Conservation (phyloP, 345 rosid genomes). For the Linum tenue region DNA sequence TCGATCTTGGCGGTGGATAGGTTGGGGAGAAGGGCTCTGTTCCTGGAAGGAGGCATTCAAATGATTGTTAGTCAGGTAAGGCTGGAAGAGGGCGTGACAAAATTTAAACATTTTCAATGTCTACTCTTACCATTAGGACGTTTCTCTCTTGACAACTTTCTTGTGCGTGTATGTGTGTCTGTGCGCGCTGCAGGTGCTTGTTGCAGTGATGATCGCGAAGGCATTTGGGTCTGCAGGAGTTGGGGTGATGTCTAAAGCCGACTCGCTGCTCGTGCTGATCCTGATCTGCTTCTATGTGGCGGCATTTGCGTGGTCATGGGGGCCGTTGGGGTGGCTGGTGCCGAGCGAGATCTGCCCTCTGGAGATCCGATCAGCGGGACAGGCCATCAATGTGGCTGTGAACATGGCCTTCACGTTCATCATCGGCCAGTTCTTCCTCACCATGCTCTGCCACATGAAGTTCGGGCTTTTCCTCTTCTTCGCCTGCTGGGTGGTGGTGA, state of each 20-base stretch:
- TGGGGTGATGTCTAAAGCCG: conserved; percentile 15
- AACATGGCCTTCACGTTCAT: conserved; percentile 53
- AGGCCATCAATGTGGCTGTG: conserved; percentile 37
- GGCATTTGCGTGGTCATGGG: conserved; percentile 63
- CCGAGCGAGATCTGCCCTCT: conserved; percentile 44
- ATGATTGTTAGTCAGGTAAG: conserved; percentile 65
- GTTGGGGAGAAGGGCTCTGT: conserved; percentile 55
- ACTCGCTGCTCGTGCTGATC: conserved; percentile 21
- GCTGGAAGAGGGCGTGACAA: too few species aligned
- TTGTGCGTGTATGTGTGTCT: background rate
- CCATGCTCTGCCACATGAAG: conserved; percentile 50
- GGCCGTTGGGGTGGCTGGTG: conserved; percentile 50
- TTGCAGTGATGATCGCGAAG: conserved; percentile 22
- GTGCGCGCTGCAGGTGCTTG: conserved; percentile 6
- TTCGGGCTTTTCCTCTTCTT: conserved; percentile 51
- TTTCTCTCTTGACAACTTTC: background rate
- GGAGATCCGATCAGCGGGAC: conserved; percentile 44
- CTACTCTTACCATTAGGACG: background rate
- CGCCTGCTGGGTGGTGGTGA: conserved; percentile 24
- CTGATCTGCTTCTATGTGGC: conserved; percentile 37
- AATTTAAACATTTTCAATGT: background rate
- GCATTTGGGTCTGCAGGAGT: conserved; percentile 26
- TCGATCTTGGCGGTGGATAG: conserved; percentile 48
- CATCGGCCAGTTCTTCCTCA: conserved; percentile 38
- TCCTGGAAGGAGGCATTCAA: conserved; percentile 64